Conservation (phyloP, 192 early-diverging fungal genomes). For the Powellomyces hirtus region DNA sequence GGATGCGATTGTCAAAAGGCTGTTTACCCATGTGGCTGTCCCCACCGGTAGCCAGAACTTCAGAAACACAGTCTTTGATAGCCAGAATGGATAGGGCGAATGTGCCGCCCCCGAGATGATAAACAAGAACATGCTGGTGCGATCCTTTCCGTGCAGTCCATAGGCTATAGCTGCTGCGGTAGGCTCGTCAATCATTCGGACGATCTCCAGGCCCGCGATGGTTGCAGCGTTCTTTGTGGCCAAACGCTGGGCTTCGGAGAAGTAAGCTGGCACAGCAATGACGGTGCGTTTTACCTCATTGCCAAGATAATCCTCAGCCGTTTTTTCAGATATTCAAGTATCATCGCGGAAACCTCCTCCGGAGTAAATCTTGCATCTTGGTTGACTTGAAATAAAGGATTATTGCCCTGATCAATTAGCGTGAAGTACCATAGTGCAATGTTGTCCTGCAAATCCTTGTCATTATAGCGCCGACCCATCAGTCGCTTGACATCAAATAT, state of each 20-base stretch:
- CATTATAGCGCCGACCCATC: conserved; percentile 88
- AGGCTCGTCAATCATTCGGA: conserved; percentile 95
- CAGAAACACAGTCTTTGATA: conserved; percentile 91
- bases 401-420: conserved; percentile 78
- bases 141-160: conserved; percentile 83
- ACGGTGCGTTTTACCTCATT: conserved; percentile 77
- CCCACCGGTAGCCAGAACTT: conserved; percentile 91
- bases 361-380: conserved; percentile 92
- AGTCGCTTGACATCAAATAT: conserved; percentile 98
- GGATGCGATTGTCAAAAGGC: conserved; percentile 98
- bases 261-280: conserved; percentile 88
- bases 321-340: conserved; percentile 92
- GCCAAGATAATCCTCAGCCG: conserved; percentile 81
- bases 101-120: conserved; percentile 87
- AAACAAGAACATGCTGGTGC: conserved; percentile 83
- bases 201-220: conserved; percentile 87
- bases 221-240: conserved; percentile 93
- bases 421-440: conserved; percentile 99
- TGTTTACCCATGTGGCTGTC: conserved; percentile 94
- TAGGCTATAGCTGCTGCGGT: conserved; percentile 95
- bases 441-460: conserved; percentile 91
- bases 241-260: conserved; percentile 92
- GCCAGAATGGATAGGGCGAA: conserved; percentile 93
- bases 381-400: conserved; percentile 84
- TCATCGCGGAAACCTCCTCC: conserved; percentile 89